These are phyloP conservation scores for Adansonia madagascariensis DNA, from an alignment of 441 rosid genomes.

Conservation along the genomic window DNA sequence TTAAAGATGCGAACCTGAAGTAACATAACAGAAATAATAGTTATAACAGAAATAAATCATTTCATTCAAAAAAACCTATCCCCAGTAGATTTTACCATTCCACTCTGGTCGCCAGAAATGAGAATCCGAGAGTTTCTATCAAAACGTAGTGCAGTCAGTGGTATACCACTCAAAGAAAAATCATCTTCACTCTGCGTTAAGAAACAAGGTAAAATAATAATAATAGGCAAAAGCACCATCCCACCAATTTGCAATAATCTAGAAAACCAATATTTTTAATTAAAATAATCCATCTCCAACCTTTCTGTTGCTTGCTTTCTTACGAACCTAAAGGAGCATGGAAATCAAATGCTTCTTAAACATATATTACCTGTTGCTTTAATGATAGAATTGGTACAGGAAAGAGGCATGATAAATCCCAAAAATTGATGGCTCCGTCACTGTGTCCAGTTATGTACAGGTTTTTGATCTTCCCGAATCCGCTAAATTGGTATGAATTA, in stretches of 20 bases:
- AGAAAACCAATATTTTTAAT: conserved; percentile 10
- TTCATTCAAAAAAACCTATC: conserved; percentile 8
- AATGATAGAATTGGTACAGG: conserved; percentile 61
- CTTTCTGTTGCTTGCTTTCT: not conserved
- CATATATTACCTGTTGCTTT: conserved; percentile 74
- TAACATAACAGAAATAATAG: conserved; percentile 12
- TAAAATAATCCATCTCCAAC: not conserved
- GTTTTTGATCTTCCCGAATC: conserved; percentile 77
- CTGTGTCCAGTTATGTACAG: conserved; percentile 83
- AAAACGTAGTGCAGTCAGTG: conserved; percentile 67
- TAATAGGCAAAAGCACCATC: conserved; percentile 9
- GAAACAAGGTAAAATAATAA: conserved; percentile 11
- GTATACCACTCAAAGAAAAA: conserved; percentile 63
- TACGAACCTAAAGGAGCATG: not conserved
- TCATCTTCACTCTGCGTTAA: conserved; percentile 76
- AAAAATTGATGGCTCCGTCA: conserved; percentile 79
- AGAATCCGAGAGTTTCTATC: conserved; percentile 60
- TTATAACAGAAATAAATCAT: conserved; percentile 14
- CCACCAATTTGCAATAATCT: not conserved
- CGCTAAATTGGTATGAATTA: conserved; percentile 51
- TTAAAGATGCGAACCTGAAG: conserved; percentile 77
- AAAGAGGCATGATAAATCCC: conserved; percentile 83
- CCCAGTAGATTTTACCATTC: conserved; percentile 55
- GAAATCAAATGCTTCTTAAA: not conserved
- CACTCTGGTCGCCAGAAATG: conserved; percentile 81